Base-by-base conservation (phyloP, 306 rosid genomes). In the Citrullus amarus region DNA sequence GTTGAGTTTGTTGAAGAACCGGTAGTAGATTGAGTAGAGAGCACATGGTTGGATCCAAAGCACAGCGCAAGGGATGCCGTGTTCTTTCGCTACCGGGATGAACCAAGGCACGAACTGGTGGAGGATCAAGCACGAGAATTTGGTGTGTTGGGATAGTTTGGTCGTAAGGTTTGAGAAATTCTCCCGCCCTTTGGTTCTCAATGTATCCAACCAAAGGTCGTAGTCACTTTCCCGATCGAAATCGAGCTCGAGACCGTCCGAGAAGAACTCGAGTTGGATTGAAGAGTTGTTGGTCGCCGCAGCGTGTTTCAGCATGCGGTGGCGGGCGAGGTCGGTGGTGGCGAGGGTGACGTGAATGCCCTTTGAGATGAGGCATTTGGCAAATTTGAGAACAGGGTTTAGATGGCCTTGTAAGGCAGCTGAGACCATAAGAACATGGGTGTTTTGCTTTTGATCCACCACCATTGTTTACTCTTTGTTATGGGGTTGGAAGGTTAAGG, bases 21-120 rank as follows among this genome's bases (percentile, higher is more conserved):
- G 88, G 15, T 85, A 87, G 17, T 79, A 83, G 22, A 91, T 83
- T 7, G 93, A 89, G 75, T 79, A 91, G 6, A 78, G 5, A 0
- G 91, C 82, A 41, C 82, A 79, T 3, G 93, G 83, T 56, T 89
- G 96, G 79, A 87, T 85, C 96, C 96, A 91, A 17, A 89, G 89
- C 73, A 85, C 8, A 0, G 90, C 93, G 44, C 90, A 88, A 4
- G 90, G 93, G 79, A 87, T 15, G 39, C 30, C 30, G 67, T 61
- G 14, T 61, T 61, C 67, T 85, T 4, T 46, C 61, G 66, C 83
- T 3, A 85, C 82, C 6, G 84, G 80, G 3, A 84, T 68, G n/a
- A 85, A 85, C 87, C 84, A 87, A 2, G 96, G 91, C 5, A 85
- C 74, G 15, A 89, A 83, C 28, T 89, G 88, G 46, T 83, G 87